Evolutionary conservation across 371 early-diverging fungal genomes (phyloP), one percentile per base, ranked within the genome.

Genomic region (Apophysomyces trapeziformis): DNA sequence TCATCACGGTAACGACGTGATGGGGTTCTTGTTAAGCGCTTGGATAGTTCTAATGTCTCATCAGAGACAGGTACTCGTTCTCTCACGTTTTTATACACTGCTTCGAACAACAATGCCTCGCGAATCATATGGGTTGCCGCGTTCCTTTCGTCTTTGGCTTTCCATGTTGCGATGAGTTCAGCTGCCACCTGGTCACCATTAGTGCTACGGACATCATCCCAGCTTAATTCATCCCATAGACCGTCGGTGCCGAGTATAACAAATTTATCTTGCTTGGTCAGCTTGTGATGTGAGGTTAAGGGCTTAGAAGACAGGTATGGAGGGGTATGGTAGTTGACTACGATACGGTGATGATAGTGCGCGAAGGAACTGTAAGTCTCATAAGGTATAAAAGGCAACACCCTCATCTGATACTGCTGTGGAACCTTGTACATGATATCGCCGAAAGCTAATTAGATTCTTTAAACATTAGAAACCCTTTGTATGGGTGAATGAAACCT

Each of bases 221-320:
- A 90, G 14, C 85, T 82, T 57, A 96, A 68, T 64, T 90, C 87
- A 67, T 97, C 98, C 89, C 94, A 97, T 1, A 99, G 78, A 4
- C 99, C 99, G 77, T 99, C 99, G 0, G 96, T 91, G 5, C 95
- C 98, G 50, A 99, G 75, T 1, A 98, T 91, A 50, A 96, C 68
- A 75, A 91, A 96, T 59, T 81, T 73, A 77, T 97, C 97, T n/a
- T 77, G 74, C 32, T 82, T 73, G 69, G 77, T 66, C 43, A 92
- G 68, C 56, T 83, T 73, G 76, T 93, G 90, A 65, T 90, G 74
- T 16, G 87, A 82, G 1, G 95, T 89, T 26, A 92, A 92, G 0
- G 99, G 98, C 37, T 86, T 87, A 4, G 98, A 96, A 5, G 93
- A 93, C 14, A 98, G 88, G 63, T 98, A 98, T 0, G 99, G 99